Evolutionary conservation across 148 eudicot species (phyloP), one percentile per base, ranked within the genome.

Genomic region (Rhododendron williamsianum): DNA sequence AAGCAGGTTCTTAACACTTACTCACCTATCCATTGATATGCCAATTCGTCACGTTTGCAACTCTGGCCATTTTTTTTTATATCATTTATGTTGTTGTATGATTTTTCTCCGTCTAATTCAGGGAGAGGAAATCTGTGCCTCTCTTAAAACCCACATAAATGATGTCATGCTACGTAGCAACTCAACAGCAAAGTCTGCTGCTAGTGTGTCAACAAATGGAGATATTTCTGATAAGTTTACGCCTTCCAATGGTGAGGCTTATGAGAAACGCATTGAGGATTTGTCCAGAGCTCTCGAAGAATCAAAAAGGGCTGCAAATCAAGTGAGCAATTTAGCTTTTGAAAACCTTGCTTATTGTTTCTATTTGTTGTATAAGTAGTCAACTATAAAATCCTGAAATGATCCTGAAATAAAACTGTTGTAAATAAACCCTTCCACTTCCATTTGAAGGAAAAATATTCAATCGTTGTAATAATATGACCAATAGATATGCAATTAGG

Each of bases 81-180:
- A 33, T 52, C 79, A 54, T 51, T 35, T 80, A 52, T 9, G 33
- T 65, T 38, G 43, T 16, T 74, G 46, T 38, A 11, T 25, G 79
- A 54, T 33, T 21, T 51, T 88, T 76, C 21, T 49, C 43, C 45
- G 79, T 77, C 81, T 52, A 35, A 77, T 91, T 74, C 84, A 97
- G 99, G 99, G 99, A 80, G 99, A 97, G 82, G 99, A 97, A 92
- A 92, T 97, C 13, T 97, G 99, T 89, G 98, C 93, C 85, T 98
- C 99, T 67, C 96, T 97, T 86, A 98, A 97, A 87, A 94, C 98
- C 41, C 99, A 97, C 85, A 97, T 97, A 88, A 97, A 97, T 90
- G 99, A 97, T 89, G 99, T 97, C 11, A 97, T 97, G 99, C 86
- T 92, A 81, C 98, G 99, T 25, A 98, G 96, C 76, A 95, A 97